A percentile compares a stretch with the other conserved stretches of the same genome.
phyloP scores from a whole-genome alignment of 768 basidiomycete genomes.

The Boletus rubroflammeus region DNA sequence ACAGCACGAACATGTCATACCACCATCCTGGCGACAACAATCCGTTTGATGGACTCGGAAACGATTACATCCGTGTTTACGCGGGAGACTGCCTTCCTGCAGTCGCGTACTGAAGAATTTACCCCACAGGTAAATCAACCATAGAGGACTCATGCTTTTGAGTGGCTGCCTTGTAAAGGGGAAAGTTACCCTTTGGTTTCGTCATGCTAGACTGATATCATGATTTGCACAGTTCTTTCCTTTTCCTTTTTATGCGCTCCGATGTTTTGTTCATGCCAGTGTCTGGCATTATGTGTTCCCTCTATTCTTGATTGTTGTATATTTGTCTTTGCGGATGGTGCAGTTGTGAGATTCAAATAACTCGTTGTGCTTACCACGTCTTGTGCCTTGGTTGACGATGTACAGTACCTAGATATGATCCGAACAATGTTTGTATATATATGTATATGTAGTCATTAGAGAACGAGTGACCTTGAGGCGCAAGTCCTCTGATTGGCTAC shows the following conservation, averaged over 20 bases:
- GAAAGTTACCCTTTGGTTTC: background rate
- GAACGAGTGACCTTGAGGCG: background rate
- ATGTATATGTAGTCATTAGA: background rate
- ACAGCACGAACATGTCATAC: conserved; percentile 3
- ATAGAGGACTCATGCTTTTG: background rate
- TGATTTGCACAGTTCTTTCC: background rate
- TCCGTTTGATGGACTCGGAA: conserved; percentile 9
- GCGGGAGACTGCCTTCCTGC: conserved; percentile 14
- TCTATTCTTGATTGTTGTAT: background rate
- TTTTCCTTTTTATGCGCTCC: background rate
- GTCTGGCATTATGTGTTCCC: background rate
- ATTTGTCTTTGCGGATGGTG: background rate
- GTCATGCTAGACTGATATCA: conserved; percentile 2
- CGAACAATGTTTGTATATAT: background rate
- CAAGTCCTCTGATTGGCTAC: too few relatives aligned
- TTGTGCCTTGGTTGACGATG: background rate
- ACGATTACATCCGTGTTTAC: conserved; percentile 19
- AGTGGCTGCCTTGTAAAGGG: background rate
- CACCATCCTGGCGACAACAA: conserved; percentile 3
- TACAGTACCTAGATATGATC: background rate
- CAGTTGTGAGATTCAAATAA: conserved; percentile 1
- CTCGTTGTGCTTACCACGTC: background rate
- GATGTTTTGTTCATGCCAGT: background rate
- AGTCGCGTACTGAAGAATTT: conserved; percentile 16
- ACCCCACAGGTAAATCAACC: background rate